These are phyloP conservation scores for Neodidymelliopsis sp. DNA, from an alignment of 2,329 filamentous ascomycete genomes.

Conservation along the genomic window DNA sequence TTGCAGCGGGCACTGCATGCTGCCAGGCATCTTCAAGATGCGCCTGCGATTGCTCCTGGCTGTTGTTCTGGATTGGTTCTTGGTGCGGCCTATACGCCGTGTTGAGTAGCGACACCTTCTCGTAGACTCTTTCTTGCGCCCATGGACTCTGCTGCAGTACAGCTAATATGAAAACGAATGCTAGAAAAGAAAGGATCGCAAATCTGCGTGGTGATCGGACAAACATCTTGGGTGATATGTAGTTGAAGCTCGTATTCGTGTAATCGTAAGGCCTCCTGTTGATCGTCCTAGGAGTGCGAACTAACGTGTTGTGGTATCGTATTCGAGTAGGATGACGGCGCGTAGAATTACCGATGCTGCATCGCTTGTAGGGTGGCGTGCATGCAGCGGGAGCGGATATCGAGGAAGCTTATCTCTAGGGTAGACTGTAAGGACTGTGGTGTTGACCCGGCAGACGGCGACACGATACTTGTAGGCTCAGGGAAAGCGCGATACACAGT, in stretches of 20 bases:
- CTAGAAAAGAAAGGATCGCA: conserved; percentile 45
- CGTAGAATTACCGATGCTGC: conserved; percentile 31
- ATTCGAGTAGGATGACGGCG: conserved; percentile 16
- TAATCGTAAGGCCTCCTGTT: conserved; percentile 11
- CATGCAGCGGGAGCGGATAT: conserved; percentile 15
- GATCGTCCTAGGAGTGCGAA: conserved; percentile 19
- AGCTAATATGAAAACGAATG: conserved; percentile 43
- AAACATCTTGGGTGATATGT: conserved; percentile 36
- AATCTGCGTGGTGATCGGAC: conserved; percentile 50
- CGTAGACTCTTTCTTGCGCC: conserved; percentile 34
- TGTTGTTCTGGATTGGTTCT: conserved; percentile 19
- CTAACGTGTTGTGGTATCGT: conserved; percentile 28
- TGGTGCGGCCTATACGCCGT: conserved; percentile 20
- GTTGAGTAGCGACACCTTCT: conserved; percentile 34
- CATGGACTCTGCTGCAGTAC: conserved; percentile 41
- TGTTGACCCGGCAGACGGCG: not conserved
- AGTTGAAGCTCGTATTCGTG: conserved; percentile 31
- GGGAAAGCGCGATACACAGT: not conserved
- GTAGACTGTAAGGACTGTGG: conserved; percentile 18
- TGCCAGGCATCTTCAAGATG: conserved; percentile 35
- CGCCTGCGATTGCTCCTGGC: conserved; percentile 19
- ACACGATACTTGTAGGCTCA: conserved; percentile 13
- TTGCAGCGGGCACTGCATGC: conserved; percentile 26
- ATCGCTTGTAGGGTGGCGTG: conserved; percentile 22
- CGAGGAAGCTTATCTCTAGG: conserved; percentile 1